Base-by-base conservation (phyloP, 306 rosid genomes). In the Quercus robur region DNA sequence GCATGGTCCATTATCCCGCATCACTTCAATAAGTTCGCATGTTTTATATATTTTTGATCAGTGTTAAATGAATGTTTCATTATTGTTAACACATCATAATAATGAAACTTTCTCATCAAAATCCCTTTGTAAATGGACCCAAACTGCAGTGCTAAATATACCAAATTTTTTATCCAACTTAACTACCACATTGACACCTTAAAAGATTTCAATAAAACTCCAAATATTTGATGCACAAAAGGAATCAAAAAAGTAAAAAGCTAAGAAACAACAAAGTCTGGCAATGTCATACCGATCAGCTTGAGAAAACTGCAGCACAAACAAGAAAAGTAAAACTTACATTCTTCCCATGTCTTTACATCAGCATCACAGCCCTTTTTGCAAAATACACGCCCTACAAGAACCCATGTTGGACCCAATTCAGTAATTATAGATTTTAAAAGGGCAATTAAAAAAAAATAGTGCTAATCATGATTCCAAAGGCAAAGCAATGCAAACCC, bases 331-430 rank as follows among this genome's bases (percentile, higher is more conserved):
- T 0, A 31, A 46, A 54, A 85, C 93, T 94, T 73, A 91, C 99
- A 94, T 85, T 90, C 93, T 62, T 92, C 95, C 95, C 94, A 91
- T 5, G 90, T 84, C 9, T 94, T 97, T 58, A 83, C 94, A 7
- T 94, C 97, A 0, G 97, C 30, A 19, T 78, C 83, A 81, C 97
- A 94, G 2, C 99, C 99, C 81, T 94, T 94, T 75, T 94, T 94
- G 97, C 99, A 94, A 88, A 93, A 94, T 4, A 94, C 94, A 70
- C 97, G 75, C 99, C 99, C 97, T 94, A 61, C 77, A 84, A 79
- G 10, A 72, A 79, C 63, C 71, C 77, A 86, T 46, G 49, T 26
- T 26, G 73, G 71, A 13, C 18, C 21, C 30, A 46, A 10, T 79
- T 79, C 64, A 71, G 28, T 18, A 15, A 67, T 3, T 35, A 8